Evolutionary conservation across 768 basidiomycete genomes (phyloP).

Genomic region (Lactarius sp.): DNA sequence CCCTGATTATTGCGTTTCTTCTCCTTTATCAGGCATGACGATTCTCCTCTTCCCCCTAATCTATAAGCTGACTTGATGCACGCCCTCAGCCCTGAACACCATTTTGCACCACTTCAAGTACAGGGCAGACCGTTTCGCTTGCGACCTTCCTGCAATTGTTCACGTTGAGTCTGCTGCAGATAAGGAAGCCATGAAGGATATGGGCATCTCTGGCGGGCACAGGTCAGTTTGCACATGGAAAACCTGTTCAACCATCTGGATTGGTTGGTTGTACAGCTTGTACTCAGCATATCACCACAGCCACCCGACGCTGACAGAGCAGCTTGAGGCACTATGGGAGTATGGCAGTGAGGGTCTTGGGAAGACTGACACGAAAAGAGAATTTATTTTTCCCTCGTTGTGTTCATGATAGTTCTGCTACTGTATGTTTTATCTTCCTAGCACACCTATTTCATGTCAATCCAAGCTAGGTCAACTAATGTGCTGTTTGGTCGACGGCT

Average conservation of each 20-base stretch:
- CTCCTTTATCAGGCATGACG: constrained; percentile 66
- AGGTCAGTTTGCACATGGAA: constrained; percentile 84
- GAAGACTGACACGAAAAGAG: constrained; percentile 32
- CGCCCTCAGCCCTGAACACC: constrained; percentile 59
- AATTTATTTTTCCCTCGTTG: constrained; percentile 18
- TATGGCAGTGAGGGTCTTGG: constrained; percentile 19
- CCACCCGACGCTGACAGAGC: constrained; percentile 90
- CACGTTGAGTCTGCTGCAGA: constrained; percentile 34
- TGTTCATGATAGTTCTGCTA: background rate
- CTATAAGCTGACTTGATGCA: background rate
- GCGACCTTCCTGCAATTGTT: constrained; percentile 47
- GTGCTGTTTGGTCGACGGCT: no score
- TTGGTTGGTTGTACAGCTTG: constrained; percentile 93
- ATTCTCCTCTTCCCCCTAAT: background rate
- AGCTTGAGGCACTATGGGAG: constrained; percentile 71
- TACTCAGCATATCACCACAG: constrained; percentile 96
- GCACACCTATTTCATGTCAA: constrained; percentile 3
- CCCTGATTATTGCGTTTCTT: constrained; percentile 83
- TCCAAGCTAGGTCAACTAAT: no score
- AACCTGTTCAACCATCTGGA: constrained; percentile 92
- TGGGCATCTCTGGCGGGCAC: constrained; percentile 81
- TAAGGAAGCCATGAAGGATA: constrained; percentile 63
- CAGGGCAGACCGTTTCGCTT: constrained; percentile 86
- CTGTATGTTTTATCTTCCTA: background rate
- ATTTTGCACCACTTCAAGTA: constrained; percentile 86